Percentiles rank a stretch among this genome's conserved stretches.
Conservation (phyloP, 2,329 filamentous ascomycete species). For the Pyrenochaeta sp. region DNA sequence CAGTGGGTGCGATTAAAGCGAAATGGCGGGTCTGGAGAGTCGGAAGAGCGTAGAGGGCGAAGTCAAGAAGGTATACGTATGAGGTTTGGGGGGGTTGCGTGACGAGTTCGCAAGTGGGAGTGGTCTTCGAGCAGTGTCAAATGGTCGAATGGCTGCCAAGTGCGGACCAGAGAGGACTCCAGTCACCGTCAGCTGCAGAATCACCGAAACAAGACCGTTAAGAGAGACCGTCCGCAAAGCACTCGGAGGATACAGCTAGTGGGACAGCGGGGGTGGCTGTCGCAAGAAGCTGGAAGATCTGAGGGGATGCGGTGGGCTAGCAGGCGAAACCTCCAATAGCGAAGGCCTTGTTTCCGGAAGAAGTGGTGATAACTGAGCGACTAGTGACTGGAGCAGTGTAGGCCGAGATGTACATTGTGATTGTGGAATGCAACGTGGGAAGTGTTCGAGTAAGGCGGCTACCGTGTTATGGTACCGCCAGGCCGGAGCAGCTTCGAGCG, state of each 20-base stretch:
- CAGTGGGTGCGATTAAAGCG: conserved; percentile 21
- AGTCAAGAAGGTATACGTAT: conserved; percentile 25
- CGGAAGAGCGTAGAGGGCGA: conserved; percentile 23
- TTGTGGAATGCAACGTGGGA: conserved; percentile 33
- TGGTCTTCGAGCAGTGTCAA: conserved; percentile 39
- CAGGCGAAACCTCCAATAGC: conserved; percentile 46
- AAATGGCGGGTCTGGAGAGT: conserved; percentile 14
- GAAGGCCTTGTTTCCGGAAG: conserved; percentile 51
- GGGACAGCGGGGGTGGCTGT: conserved; percentile 42
- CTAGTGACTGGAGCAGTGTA: conserved; percentile 53
- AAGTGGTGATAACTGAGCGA: conserved; percentile 51
- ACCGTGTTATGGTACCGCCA: conserved; percentile 36
- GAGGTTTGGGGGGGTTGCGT: conserved; percentile 31
- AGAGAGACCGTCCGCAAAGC: conserved; percentile 46
- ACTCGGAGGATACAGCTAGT: conserved; percentile 48
- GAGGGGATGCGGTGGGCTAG: conserved; percentile 49
- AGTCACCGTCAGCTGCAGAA: conserved; percentile 56
- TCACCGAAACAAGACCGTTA: conserved; percentile 52
- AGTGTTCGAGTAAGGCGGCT: conserved; percentile 38
- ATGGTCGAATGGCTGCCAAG: conserved; percentile 44
- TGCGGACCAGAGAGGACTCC: conserved; percentile 48
- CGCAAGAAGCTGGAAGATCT: conserved; percentile 44
- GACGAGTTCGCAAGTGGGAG: conserved; percentile 42
- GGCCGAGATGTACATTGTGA: conserved; percentile 49
- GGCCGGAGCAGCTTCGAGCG: conserved; percentile 36